Evolutionary conservation across 164 flowering plant genomes (phyloP).

Genomic region (Aristolochia fimbriata): DNA sequence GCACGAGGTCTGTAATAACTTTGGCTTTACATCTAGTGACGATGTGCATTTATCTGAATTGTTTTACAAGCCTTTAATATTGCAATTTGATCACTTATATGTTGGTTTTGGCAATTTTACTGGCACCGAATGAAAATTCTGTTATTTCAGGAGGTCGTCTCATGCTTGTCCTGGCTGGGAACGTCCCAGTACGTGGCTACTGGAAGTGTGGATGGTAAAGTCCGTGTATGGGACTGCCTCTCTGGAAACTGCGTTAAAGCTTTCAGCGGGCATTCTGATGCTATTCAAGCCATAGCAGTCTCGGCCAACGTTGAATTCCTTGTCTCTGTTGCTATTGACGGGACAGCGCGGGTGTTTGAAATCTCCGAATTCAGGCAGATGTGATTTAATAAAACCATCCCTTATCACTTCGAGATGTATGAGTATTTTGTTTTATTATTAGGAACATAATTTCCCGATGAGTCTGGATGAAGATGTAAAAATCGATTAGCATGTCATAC

Average conservation of each 20-base stretch:
- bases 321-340: slow-evolving; percentile 66
- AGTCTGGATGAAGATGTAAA: no score
- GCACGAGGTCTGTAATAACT: slow-evolving; percentile 46
- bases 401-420: no score
- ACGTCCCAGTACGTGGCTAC: slow-evolving; percentile 51
- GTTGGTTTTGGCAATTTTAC: not conserved
- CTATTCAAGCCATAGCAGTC: slow-evolving; percentile 50
- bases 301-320: slow-evolving; percentile 48
- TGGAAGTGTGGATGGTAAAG: slow-evolving; percentile 66
- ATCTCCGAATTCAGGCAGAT: slow-evolving; percentile 23
- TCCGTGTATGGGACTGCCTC: slow-evolving; percentile 79
- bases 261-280: slow-evolving; percentile 56
- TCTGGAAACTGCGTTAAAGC: slow-evolving; percentile 58
- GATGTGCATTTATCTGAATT: not conserved
- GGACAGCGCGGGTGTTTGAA: slow-evolving; percentile 77
- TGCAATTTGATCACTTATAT: not conserved
- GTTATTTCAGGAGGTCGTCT: slow-evolving; percentile 56
- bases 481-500: no score
- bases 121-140: not conserved
- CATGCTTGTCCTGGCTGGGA: slow-evolving; percentile 74
- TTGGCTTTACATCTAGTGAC: not conserved
- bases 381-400: not conserved
- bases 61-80: no score
- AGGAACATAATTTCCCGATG: no score
- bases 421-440: no score